These are phyloP conservation scores for Ganoderma sp. DNA, from an alignment of 1,284 basidiomycete genomes.

Conservation along the genomic window DNA sequence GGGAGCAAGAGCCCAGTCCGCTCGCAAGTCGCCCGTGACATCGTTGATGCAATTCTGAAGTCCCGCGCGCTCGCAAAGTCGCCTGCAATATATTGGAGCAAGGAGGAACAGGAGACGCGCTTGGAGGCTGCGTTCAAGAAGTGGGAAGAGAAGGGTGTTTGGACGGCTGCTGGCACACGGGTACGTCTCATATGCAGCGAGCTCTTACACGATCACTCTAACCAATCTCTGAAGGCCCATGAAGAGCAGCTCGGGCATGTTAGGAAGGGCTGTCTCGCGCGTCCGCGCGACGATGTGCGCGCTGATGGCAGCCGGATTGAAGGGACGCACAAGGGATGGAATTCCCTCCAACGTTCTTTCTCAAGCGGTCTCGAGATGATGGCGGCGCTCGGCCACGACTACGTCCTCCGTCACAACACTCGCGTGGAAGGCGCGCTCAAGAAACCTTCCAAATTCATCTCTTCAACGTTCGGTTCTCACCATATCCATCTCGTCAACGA, in stretches of 20 bases:
- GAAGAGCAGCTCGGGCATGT: not conserved
- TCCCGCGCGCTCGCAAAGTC: not conserved
- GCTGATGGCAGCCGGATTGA: conserved; percentile 32
- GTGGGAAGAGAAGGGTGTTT: not conserved
- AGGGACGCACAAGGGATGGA: conserved; percentile 36
- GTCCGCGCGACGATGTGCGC: conserved; percentile 31
- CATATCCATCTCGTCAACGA: conserved; percentile 15
- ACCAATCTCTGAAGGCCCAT: not conserved
- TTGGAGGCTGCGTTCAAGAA: not conserved
- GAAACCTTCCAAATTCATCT: conserved; percentile 1
- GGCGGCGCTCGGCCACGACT: conserved; percentile 14
- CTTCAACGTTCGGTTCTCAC: conserved; percentile 10
- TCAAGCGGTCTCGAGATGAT: conserved; percentile 34
- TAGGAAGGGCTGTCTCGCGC: not conserved
- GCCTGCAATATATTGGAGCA: not conserved
- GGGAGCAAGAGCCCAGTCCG: not conserved
- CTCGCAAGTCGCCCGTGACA: not conserved
- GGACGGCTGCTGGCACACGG: not conserved
- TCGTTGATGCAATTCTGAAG: not conserved
- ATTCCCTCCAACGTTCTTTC: conserved; percentile 30
- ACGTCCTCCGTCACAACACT: conserved; percentile 11
- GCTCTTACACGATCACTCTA: too few relatives aligned
- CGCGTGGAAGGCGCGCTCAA: conserved; percentile 8
- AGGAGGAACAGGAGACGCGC: not conserved
- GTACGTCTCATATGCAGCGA: not conserved